phyloP scores from a whole-genome alignment of 2,329 filamentous ascomycete genomes.

The Diaporthe longicolla region DNA sequence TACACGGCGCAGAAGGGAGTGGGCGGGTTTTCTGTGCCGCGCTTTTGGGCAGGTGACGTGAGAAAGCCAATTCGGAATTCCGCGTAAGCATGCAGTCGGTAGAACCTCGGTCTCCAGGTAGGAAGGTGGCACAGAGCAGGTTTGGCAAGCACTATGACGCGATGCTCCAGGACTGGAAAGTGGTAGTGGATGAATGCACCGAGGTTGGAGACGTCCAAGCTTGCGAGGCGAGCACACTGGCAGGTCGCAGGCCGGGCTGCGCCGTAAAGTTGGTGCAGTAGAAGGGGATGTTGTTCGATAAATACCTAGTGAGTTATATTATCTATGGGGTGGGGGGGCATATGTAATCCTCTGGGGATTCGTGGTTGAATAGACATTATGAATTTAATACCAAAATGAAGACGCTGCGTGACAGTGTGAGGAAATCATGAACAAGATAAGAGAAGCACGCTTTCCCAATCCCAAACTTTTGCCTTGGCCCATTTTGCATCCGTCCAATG shows the following conservation, averaged over 20 bases:
- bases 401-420: neutral
- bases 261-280: too few relatives aligned
- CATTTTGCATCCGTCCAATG: conserved; percentile 6
- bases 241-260: too few relatives aligned
- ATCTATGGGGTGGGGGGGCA: too few relatives aligned
- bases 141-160: neutral
- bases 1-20: neutral
- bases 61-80: neutral
- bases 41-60: neutral
- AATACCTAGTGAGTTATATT: neutral
- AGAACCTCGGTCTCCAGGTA: neutral
- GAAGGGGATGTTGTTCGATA: too few relatives aligned
- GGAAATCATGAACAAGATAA: neutral
- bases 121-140: neutral
- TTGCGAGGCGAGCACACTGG: neutral
- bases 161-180: conserved; percentile 15
- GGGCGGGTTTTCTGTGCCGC: neutral
- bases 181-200: neutral
- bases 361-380: conserved; percentile 21
- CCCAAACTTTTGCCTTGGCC: conserved; percentile 19
- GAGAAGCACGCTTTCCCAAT: neutral
- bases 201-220: neutral
- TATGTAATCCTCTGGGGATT: neutral
- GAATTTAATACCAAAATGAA: conserved; percentile 13
- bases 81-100: neutral